phyloP scores from a whole-genome alignment of 805 yeast species.

The Sungouiozyma ichnusensis region DNA sequence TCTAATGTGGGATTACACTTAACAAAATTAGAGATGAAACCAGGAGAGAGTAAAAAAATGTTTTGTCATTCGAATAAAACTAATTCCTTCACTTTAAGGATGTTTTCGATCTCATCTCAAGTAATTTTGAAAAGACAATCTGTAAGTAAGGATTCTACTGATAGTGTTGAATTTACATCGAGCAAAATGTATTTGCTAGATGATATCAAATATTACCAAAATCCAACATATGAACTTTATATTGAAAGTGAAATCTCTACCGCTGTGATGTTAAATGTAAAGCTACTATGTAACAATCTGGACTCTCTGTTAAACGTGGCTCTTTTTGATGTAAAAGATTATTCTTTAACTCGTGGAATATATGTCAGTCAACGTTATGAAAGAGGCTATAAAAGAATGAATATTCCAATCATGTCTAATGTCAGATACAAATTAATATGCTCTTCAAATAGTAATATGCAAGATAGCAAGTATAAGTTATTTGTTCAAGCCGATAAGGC shows the following conservation, averaged over 20 bases:
- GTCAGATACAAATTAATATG: constrained; percentile 15
- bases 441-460: constrained; percentile 7
- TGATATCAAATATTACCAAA: constrained; percentile 9
- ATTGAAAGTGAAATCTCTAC: constrained; percentile 2
- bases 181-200: neutral
- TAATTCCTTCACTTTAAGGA: constrained; percentile 16
- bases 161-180: constrained; percentile 2
- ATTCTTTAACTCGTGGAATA: constrained; percentile 14
- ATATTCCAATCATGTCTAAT: constrained; percentile 14
- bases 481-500: neutral
- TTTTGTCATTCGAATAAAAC: constrained; percentile 19
- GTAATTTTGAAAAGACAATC: constrained; percentile 6
- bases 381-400: constrained; percentile 5
- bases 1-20: constrained; percentile 34
- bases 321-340: constrained; percentile 16
- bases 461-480: constrained; percentile 5
- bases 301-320: constrained; percentile 14
- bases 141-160: neutral
- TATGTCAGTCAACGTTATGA: constrained; percentile 8
- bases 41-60: constrained; percentile 4
- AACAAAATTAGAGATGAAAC: constrained; percentile 14
- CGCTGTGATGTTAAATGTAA: constrained; percentile 11
- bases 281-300: constrained; percentile 8
- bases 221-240: constrained; percentile 17
- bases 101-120: constrained; percentile 8